Base-by-base conservation (phyloP, 2,329 filamentous ascomycete species). In the Zymoseptoria ardabiliae region DNA sequence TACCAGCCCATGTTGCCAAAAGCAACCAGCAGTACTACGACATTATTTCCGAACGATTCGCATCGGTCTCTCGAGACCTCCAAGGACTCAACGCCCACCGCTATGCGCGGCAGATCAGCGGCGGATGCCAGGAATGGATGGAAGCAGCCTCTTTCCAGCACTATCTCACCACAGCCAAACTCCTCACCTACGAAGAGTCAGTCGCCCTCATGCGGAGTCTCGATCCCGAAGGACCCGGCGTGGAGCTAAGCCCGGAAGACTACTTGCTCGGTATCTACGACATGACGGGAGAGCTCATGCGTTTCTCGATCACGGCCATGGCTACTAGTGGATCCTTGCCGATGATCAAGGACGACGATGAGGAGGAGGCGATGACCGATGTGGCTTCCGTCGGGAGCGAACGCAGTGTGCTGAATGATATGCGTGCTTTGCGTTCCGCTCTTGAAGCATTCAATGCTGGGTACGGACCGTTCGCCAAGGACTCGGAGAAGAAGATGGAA, bases 221-320 rank as follows among this genome's bases (percentile, higher is more conserved):
- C 61, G 72, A 74, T 54, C 66, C 67, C 10, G 70, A 74, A 6
- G 73, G 70, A 2, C 72, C 76, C 0, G 80, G 79, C 1, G 81
- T 97, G 2, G 69, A 79, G 0, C 78, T 97, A 20, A 90, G 89
- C 1, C 81, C 86, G 23, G 85, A 93, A 58, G 94, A 99, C 74
- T 97, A 96, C 72, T 77, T 96, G 59, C 87, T 94, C 63, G 94
- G 93, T 8, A 76, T 99, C 2, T 97, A 96, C 70, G 94, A 99
- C 73, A 83, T 97, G 66, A 92, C 92, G 1, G 94, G 94, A 48
- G 94, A 99, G 77, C 81, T 97, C 79, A 99, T 99, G 94, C 84
- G 92, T 28, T 97, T 97, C 75, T 91, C 91, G 0, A 94, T 96
- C 55, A 92, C 92, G 5, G 85, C 86, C 23, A 89, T 96, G 72